These are phyloP conservation scores for Yarrowia bubula DNA, from an alignment of 805 yeast genomes.

Conservation along the genomic window DNA sequence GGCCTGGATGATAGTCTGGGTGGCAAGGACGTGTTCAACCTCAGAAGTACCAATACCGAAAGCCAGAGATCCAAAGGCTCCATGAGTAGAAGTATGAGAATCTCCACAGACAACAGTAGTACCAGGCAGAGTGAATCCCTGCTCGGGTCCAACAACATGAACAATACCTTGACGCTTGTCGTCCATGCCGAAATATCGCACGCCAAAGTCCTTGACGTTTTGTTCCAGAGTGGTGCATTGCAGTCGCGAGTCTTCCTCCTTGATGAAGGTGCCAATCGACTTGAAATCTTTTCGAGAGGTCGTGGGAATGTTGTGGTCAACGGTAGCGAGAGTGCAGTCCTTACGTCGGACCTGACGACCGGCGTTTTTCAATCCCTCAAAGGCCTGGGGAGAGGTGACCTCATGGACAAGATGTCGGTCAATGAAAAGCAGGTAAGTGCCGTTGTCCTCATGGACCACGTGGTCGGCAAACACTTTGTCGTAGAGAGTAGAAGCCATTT, in stretches of 20 bases:
- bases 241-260: constrained; percentile 85
- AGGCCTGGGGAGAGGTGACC: constrained; percentile 98
- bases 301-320: constrained; percentile 97
- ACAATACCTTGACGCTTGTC: constrained; percentile 97
- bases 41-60: constrained; percentile 99
- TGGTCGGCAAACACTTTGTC: constrained; percentile 97
- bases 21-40: constrained; percentile 97
- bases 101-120: constrained; percentile 99
- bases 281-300: constrained; percentile 76
- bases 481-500: constrained; percentile 59
- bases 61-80: constrained; percentile 96
- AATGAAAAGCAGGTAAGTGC: constrained; percentile 82
- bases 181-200: constrained; percentile 91
- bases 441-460: constrained; percentile 82
- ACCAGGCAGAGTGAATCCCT: constrained; percentile 97
- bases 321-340: constrained; percentile 92
- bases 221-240: constrained; percentile 92
- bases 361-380: constrained; percentile 89
- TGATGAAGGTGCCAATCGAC: constrained; percentile 73
- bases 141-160: constrained; percentile 98
- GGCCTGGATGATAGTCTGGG: constrained; percentile 88
- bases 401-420: constrained; percentile 98
- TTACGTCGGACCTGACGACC: constrained; percentile 84
- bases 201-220: constrained; percentile 84
- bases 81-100: constrained; percentile 97